Evolutionary conservation across 495 filamentous ascomycete genomes (phyloP), one percentile per base, ranked within the genome.

Genomic region (Neurospora sp.): DNA sequence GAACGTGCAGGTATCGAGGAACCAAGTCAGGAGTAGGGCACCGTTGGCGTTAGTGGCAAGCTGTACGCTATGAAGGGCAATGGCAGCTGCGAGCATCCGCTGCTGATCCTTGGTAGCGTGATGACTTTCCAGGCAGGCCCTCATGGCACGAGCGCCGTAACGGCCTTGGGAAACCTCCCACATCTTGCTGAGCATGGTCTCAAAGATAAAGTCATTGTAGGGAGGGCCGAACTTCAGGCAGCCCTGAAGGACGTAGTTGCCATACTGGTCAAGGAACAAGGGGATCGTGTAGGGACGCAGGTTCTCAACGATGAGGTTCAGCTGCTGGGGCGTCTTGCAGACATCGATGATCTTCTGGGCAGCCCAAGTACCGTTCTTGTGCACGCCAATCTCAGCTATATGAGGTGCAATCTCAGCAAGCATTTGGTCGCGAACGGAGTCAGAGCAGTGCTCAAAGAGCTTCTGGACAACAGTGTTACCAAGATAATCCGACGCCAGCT

Each of bases 391-490:
- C 80, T 98, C 94, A 20, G 94, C 94, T 77, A 98, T 87, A 80
- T 97, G 94, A 71, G 94, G 94, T 12, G 93, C 87, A 74, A 98
- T 95, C 77, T 96, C 90, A 9, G 82, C 79, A 41, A 99, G 86
- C 96, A 99, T 99, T 48, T 91, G 89, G 82, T 97, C 93, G 77
- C 96, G 94, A 68, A 94, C 89, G 16, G 87, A 81, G 77, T 98
- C 96, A 0, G 94, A 97, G 82, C 94, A 98, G 81, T 91, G 94
- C 78, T 98, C 95, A 78, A 98, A 99, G 69, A 99, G 83, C 82
- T 98, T 98, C 81, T 99, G 96, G 35, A 99, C 96, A n/a, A 99
- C 96, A 1, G 96, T 99, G 81, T 99, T 99, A 75, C 96, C 96
- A 70, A 99, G 88, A 76, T 99, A 99, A 78, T 99, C 96, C 10